Percentiles rank a stretch among this genome's conserved stretches.
These are phyloP conservation scores for Meripilus lineatus DNA, from an alignment of 1,284 basidiomycete species.

Conservation along the genomic window DNA sequence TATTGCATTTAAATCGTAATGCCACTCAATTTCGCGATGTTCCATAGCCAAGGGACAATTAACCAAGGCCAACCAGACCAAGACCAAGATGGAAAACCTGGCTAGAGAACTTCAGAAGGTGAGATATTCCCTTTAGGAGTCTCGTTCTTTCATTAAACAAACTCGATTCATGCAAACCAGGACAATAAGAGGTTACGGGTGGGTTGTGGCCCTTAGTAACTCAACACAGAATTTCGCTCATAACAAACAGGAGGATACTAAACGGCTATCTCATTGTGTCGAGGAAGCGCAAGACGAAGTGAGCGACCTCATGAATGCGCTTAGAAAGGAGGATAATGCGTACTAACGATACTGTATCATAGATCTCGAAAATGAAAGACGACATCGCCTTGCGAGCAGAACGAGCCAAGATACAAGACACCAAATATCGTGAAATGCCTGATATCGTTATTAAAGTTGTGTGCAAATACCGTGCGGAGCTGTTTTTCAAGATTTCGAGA, in stretches of 20 bases:
- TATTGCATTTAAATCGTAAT: constrained; percentile 9
- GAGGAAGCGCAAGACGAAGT: constrained; percentile 81
- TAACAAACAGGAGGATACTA: constrained; percentile 81
- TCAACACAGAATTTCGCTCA: background rate
- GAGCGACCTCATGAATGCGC: too few relatives aligned
- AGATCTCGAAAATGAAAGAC: constrained; percentile 73
- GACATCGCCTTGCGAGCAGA: constrained; percentile 73
- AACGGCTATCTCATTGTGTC: constrained; percentile 69
- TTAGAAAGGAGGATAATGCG: constrained; percentile 10
- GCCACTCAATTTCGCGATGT: too few relatives aligned
- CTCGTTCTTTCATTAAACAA: background rate
- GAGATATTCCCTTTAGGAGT: constrained; percentile 10
- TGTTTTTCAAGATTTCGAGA: constrained; percentile 85
- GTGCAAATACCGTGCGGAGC: constrained; percentile 79
- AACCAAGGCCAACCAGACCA: constrained; percentile 80
- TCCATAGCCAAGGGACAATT: constrained; percentile 72
- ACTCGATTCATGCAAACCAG: constrained; percentile 33
- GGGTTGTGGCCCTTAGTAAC: constrained; percentile 23
- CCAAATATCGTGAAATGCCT: constrained; percentile 72
- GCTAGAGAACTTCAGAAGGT: constrained; percentile 84
- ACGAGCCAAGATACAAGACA: constrained; percentile 68
- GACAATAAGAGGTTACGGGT: constrained; percentile 83
- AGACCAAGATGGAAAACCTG: constrained; percentile 82
- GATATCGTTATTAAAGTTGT: constrained; percentile 82
- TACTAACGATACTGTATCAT: constrained; percentile 7